These are phyloP conservation scores for Oryza meridionalis DNA, from an alignment of 176 grass and related monocot species.

Conservation along the genomic window DNA sequence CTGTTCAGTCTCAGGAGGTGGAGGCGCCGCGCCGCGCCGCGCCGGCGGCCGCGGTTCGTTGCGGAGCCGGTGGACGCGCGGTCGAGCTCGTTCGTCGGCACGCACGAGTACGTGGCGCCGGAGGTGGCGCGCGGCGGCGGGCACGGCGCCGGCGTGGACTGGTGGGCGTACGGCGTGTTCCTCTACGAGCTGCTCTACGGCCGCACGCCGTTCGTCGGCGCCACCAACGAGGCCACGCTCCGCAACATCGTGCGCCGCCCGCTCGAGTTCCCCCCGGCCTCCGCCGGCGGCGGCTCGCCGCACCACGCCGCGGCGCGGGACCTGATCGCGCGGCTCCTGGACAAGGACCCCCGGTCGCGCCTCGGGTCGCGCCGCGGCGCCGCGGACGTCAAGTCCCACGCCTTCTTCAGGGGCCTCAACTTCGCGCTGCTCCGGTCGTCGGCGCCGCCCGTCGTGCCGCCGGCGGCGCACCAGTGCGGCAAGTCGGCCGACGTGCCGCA, in stretches of 20 bases:
- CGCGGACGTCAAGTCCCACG: conserved; percentile 73
- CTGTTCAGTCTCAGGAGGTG: conserved; percentile 45
- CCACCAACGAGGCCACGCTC: conserved; percentile 68
- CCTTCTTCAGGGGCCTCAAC: conserved; percentile 87
- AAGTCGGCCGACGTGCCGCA: conserved; percentile 45
- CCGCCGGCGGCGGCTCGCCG: neutral
- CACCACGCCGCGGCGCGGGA: conserved; percentile 51
- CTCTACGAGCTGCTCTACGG: conserved; percentile 90
- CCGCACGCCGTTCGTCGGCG: conserved; percentile 74
- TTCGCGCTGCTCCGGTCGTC: conserved; percentile 74
- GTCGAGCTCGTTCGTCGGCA: conserved; percentile 88
- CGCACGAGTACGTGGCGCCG: conserved; percentile 93
- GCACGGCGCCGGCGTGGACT: conserved; percentile 91
- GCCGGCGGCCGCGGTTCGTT: conserved; percentile 55
- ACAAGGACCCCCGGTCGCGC: conserved; percentile 67
- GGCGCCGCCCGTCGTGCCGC: conserved; percentile 73
- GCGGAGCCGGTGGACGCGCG: conserved; percentile 80
- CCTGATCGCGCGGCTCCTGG: conserved; percentile 72
- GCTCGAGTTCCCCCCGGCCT: conserved; percentile 47
- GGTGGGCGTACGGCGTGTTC: conserved; percentile 96
- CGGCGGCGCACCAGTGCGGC: conserved; percentile 24
- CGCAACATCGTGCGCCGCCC: conserved; percentile 75
- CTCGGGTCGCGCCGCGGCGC: conserved; percentile 74
- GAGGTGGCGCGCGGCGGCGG: conserved; percentile 78
- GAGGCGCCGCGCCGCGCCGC: conserved; percentile 23